Evolutionary conservation across 805 yeast species (phyloP).

Genomic region (Candida railenensis): DNA sequence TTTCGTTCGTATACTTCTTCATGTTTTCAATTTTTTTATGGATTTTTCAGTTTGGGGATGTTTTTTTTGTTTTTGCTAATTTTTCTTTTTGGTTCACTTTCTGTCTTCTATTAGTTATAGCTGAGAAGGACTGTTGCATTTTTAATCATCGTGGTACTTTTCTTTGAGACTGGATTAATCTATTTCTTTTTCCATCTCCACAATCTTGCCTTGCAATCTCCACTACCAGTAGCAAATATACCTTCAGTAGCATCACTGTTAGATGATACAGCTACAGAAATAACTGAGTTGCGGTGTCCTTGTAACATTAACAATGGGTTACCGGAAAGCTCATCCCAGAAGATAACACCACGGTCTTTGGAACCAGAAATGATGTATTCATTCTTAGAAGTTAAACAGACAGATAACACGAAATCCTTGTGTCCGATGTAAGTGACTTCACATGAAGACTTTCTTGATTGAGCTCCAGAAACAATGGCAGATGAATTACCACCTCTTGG

Average conservation of each 20-base stretch:
- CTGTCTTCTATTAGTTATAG: no score
- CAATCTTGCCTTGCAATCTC: conserved; percentile 95
- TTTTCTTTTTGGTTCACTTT: neutral
- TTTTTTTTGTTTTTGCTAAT: neutral
- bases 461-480: conserved; percentile 15
- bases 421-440: conserved; percentile 94
- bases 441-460: conserved; percentile 53
- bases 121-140: no score
- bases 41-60: neutral
- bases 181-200: conserved; percentile 77
- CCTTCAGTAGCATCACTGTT: conserved; percentile 72
- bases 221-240: conserved; percentile 94
- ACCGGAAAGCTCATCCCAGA: conserved; percentile 93
- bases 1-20: conserved; percentile 1
- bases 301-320: conserved; percentile 93
- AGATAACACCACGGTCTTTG: conserved; percentile 93
- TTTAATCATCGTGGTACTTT: neutral
- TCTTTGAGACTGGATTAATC: no score
- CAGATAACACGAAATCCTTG: conserved; percentile 91
- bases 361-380: conserved; percentile 92
- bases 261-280: conserved; percentile 88
- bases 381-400: conserved; percentile 90
- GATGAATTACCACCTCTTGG: conserved; percentile 9
- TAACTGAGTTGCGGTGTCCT: conserved; percentile 95
- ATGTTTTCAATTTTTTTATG: neutral